phyloP scores from a whole-genome alignment of 208 protist species.

The Leishmania major region DNA sequence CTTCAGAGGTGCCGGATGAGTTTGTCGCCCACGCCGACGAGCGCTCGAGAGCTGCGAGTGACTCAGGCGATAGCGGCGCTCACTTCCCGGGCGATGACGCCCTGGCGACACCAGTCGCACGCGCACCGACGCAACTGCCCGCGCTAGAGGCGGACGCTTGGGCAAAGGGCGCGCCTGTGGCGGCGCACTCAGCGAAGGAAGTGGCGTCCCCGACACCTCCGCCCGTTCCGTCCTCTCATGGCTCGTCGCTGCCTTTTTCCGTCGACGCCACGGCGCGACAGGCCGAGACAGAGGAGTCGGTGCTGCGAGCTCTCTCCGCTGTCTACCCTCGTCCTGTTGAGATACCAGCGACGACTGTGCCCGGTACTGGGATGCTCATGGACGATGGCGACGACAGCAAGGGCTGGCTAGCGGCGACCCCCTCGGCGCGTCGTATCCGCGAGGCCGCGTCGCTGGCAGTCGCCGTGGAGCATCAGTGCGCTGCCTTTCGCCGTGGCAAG shows the following conservation, averaged over 20 bases:
- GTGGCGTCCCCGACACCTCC: background rate
- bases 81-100: background rate
- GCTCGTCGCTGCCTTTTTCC: conserved; percentile 4
- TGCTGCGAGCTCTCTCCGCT: conserved; percentile 9
- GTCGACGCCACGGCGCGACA: conserved; percentile 28
- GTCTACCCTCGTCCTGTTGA: background rate
- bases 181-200: background rate
- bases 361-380: background rate
- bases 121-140: background rate
- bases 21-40: background rate
- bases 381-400: background rate
- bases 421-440: conserved; percentile 29
- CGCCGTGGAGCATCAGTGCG: conserved; percentile 44
- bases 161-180: background rate
- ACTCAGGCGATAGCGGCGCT: background rate
- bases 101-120: background rate
- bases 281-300: conserved; percentile 21
- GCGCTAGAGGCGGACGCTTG: background rate
- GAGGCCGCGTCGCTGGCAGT: conserved; percentile 51
- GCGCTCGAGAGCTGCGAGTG: background rate
- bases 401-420: conserved; percentile 10
- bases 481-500: conserved; percentile 16
- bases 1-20: background rate
- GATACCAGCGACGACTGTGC: background rate
- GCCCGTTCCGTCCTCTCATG: background rate